phyloP scores from a whole-genome alignment of 2,329 filamentous ascomycete genomes.

The Colletotrichum abscissum region DNA sequence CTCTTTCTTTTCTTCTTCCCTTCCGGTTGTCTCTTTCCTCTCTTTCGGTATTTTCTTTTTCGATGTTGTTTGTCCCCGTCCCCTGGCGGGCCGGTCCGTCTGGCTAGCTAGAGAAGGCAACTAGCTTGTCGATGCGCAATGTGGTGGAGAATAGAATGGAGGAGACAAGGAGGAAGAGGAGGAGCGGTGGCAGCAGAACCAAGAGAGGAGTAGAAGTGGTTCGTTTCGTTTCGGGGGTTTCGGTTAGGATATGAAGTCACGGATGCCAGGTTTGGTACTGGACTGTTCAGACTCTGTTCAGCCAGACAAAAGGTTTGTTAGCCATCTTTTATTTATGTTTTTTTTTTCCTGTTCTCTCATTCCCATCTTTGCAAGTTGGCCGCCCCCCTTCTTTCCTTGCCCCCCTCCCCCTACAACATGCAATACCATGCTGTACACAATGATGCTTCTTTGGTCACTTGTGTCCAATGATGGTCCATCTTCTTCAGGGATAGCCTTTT shows the following conservation, averaged over 20 bases:
- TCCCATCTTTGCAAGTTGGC: neutral
- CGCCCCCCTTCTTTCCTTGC: slow-evolving; percentile 8
- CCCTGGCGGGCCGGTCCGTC: slow-evolving; percentile 28
- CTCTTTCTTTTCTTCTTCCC: neutral
- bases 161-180: slow-evolving; percentile 15
- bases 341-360: slow-evolving; percentile 4
- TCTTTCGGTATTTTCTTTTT: neutral
- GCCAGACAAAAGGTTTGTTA: slow-evolving; percentile 30
- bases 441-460: slow-evolving; percentile 24
- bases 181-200: slow-evolving; percentile 14
- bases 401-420: slow-evolving; percentile 28
- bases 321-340: slow-evolving; percentile 36
- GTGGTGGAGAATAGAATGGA: slow-evolving; percentile 29
- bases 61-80: neutral
- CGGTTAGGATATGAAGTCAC: slow-evolving; percentile 32
- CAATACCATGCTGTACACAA: slow-evolving; percentile 29
- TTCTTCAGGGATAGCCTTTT: slow-evolving; percentile 19
- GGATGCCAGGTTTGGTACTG: slow-evolving; percentile 12
- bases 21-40: neutral
- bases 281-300: neutral
- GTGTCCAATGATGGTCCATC: slow-evolving; percentile 29
- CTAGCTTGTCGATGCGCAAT: slow-evolving; percentile 15
- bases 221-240: slow-evolving; percentile 24
- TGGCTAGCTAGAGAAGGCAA: slow-evolving; percentile 20
- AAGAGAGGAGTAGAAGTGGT: slow-evolving; percentile 33